Conservation (phyloP, 2,329 filamentous ascomycete genomes). For the Paracamarosporium sp. region DNA sequence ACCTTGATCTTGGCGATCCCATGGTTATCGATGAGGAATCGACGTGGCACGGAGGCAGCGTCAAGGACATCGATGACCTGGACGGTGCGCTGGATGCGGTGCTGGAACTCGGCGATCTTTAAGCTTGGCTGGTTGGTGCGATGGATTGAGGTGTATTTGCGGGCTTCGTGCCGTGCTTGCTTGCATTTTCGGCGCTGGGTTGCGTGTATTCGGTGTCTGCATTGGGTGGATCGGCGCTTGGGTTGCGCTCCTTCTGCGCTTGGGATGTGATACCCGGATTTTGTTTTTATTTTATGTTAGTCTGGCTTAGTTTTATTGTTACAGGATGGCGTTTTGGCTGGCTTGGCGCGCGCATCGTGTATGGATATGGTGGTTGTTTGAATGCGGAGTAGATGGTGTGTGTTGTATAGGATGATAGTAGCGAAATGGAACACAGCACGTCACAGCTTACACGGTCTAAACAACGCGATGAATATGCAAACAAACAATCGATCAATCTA, state of each 20-base stretch:
- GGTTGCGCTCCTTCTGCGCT: neutral
- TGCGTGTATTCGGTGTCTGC: neutral
- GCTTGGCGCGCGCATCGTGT: too few relatives aligned
- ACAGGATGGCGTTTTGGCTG: neutral
- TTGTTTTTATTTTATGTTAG: neutral
- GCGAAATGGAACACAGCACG: neutral
- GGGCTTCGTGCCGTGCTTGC: neutral
- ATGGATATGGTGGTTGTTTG: too few relatives aligned
- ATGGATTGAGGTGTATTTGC: neutral
- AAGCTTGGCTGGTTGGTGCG: neutral
- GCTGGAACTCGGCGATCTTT: constrained; percentile 36
- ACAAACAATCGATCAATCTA: too few relatives aligned
- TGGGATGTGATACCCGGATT: constrained; percentile 3
- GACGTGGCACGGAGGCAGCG: constrained; percentile 49
- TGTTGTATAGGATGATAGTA: too few relatives aligned
- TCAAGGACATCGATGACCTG: constrained; percentile 33
- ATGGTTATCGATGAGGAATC: constrained; percentile 44
- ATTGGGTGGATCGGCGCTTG: neutral
- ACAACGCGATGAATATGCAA: neutral
- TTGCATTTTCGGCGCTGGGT: neutral
- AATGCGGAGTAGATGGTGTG: too few relatives aligned
- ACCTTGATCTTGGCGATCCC: constrained; percentile 37
- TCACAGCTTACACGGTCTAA: neutral
- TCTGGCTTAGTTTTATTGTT: too few relatives aligned
- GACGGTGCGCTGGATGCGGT: constrained; percentile 49